Base-by-base conservation (phyloP, 345 rosid species). In the Kernera saxatilis region DNA sequence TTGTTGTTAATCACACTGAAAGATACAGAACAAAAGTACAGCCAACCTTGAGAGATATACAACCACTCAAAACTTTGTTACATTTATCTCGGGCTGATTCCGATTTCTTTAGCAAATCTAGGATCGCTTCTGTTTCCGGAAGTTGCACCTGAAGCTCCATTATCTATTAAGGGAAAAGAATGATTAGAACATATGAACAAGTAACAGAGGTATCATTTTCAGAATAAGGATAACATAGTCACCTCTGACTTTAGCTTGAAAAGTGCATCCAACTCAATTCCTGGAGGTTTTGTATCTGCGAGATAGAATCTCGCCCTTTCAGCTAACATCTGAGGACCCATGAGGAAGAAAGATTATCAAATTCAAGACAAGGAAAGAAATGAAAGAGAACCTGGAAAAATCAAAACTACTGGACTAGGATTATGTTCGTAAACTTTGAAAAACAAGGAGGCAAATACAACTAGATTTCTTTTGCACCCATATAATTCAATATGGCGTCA, bases 221-320 rank as follows among this genome's bases (percentile, higher is more conserved):
- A 44, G 57, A 62, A 53, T 8, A 68, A 64, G 29, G 45, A 61
- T 33, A 60, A 45, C 43, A 11, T 15, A 65, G 65, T 73, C 71
- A 93, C 98, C 98, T 93, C 87, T 32, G 85, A 79, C 74, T 87
- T 84, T 39, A 91, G 84, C 86, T 88, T 86, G 84, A 73, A 73
- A 48, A 93, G 94, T 66, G 63, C 64, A 62, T 82, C 86, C 61
- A 93, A 54, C 56, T 84, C 84, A 46, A 85, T 27, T 23, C 81
- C 83, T 67, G 84, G 74, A 59, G 77, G 35, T 17, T 72, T 37
- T 65, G 77, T 75, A 56, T 78, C 82, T 15, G 74, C 43, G 51
- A 88, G 59, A 79, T 77, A 84, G 70, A 69, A 67, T 74, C 73
- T 85, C 41, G 81, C 91, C 56, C 71, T 74, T 23, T 89, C 82